Conservation (phyloP, 352 stramenopile species). For the Phytophthora lateralis region DNA sequence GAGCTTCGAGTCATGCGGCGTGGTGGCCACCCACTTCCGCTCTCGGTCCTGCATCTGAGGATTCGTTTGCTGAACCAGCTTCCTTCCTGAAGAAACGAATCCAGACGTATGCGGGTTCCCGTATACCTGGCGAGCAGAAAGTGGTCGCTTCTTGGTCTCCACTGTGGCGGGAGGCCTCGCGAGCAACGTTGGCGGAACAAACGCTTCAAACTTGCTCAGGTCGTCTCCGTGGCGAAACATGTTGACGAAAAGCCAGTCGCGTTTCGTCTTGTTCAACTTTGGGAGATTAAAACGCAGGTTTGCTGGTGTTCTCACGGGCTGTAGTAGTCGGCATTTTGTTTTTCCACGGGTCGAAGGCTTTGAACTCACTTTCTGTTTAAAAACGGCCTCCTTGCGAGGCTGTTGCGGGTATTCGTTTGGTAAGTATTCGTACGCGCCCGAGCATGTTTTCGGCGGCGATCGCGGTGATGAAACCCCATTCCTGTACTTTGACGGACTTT, state of each 20-base stretch:
- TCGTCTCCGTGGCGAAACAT: constrained; percentile 81
- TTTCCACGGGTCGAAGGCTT: constrained; percentile 24
- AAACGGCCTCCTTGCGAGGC: constrained; percentile 52
- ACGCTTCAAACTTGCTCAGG: constrained; percentile 69
- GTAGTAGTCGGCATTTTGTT: constrained; percentile 38
- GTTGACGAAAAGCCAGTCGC: constrained; percentile 79
- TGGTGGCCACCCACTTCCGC: constrained; percentile 60
- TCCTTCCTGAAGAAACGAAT: constrained; percentile 15
- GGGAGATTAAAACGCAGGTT: constrained; percentile 56
- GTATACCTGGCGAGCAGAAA: constrained; percentile 32
- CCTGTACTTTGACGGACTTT: constrained; percentile 9
- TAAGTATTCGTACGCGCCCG: constrained; percentile 13
- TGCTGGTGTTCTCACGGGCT: constrained; percentile 54
- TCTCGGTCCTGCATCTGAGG: constrained; percentile 45
- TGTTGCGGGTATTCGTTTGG: constrained; percentile 36
- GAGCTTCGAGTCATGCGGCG: constrained; percentile 53
- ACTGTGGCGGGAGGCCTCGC: constrained; percentile 15
- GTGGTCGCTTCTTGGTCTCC: constrained; percentile 20
- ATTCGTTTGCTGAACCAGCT: constrained; percentile 15
- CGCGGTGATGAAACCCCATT: constrained; percentile 16
- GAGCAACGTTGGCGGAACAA: constrained; percentile 39
- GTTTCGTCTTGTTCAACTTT: constrained; percentile 67
- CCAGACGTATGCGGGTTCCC: constrained; percentile 6
- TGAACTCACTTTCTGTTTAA: constrained; percentile 38
- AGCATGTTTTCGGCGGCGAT: constrained; percentile 8